phyloP scores from a whole-genome alignment of 2,329 filamentous ascomycete genomes.

The Emergomyces pasteurianus region DNA sequence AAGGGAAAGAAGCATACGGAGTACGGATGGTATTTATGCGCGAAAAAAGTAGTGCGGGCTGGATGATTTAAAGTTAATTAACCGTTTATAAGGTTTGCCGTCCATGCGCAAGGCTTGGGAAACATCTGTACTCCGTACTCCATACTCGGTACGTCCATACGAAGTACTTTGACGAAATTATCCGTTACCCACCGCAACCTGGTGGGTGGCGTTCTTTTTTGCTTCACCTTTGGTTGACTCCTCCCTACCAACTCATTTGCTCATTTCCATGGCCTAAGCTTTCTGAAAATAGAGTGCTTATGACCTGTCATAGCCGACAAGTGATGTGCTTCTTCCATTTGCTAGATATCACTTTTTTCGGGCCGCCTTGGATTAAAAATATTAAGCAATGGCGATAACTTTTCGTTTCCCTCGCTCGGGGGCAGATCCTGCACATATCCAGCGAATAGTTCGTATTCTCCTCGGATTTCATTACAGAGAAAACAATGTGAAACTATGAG shows the following conservation, averaged over 20 bases:
- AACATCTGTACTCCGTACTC: not conserved
- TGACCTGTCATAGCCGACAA: no score
- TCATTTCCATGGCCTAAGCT: not conserved
- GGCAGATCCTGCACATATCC: not conserved
- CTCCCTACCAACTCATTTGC: no score
- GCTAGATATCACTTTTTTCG: not conserved
- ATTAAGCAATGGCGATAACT: not conserved
- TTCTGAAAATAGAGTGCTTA: not conserved
- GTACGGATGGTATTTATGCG: not conserved
- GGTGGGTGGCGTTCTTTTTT: not conserved
- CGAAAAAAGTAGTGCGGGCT: not conserved
- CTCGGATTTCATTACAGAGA: not conserved
- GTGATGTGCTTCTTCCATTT: no score
- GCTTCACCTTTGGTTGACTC: not conserved
- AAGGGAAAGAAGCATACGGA: no score
- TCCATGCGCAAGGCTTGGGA: not conserved
- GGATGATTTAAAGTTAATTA: slow-evolving; percentile 1
- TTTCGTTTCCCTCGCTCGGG: not conserved
- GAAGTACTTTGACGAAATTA: no score
- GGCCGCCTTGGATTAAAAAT: not conserved
- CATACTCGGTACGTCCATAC: no score
- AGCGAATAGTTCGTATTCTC: not conserved
- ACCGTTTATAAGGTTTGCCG: not conserved
- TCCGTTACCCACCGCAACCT: no score
- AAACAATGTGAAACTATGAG: not conserved